Conservation (phyloP, 768 basidiomycete species). For the Saitozyma podzolica region DNA sequence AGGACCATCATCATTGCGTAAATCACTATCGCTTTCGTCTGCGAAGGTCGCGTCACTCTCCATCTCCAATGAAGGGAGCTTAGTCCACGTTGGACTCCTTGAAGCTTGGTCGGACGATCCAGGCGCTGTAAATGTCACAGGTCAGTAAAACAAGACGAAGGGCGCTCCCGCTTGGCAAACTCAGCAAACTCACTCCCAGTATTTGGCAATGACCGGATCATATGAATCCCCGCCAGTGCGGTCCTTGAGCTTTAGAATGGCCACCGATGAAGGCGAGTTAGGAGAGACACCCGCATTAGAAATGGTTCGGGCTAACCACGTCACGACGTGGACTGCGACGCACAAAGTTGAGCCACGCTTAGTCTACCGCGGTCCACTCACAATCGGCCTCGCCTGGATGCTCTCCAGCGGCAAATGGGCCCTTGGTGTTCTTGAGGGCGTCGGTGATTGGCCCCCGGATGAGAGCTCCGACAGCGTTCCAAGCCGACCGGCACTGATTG, state of each 20-base stretch:
- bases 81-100: too few species aligned
- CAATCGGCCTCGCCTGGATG: slow-evolving; percentile 43
- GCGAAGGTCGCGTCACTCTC: too few species aligned
- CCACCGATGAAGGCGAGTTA: slow-evolving; percentile 23
- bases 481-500: slow-evolving; percentile 25
- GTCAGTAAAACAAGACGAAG: too few species aligned
- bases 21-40: too few species aligned
- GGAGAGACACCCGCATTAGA: slow-evolving; percentile 38
- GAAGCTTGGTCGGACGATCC: too few species aligned
- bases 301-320: slow-evolving; percentile 39
- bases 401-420: slow-evolving; percentile 38
- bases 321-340: slow-evolving; percentile 41
- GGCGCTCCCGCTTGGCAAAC: too few species aligned
- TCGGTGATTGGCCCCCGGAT: slow-evolving; percentile 40
- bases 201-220: slow-evolving; percentile 38
- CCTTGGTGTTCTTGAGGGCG: slow-evolving; percentile 40
- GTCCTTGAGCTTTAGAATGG: slow-evolving; percentile 33
- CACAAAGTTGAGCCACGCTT: background rate
- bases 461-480: slow-evolving; percentile 42
- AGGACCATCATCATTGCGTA: too few species aligned
- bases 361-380: slow-evolving; percentile 11
- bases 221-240: slow-evolving; percentile 40
- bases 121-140: too few species aligned
- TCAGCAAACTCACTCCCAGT: slow-evolving; percentile 51
- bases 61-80: too few species aligned